Evolutionary conservation across 208 protist genomes (phyloP), one percentile per base, ranked within the genome.

Genomic region (Balamuthia mandrillaris): DNA sequence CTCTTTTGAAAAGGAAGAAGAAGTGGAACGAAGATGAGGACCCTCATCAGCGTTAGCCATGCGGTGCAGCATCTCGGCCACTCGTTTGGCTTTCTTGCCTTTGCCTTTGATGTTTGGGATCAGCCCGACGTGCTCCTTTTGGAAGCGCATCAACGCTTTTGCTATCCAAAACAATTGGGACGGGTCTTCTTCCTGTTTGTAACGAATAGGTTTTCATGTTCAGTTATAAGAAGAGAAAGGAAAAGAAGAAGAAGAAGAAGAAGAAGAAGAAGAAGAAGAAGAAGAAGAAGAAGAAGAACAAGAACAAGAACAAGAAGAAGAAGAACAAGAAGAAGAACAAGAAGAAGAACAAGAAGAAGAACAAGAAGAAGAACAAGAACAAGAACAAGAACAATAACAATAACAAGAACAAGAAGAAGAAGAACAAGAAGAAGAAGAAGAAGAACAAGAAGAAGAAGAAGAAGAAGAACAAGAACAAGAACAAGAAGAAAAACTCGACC

Each of bases 51-150:
- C 47, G 18, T 54, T 54, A 75, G 42, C 65, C 52, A 37, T 45
- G 27, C 42, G 35, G 65, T 54, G 65, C 18, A 75, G 65, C 65
- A 75, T 75, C 42, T 75, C 65, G 65, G 65, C 65, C 12, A 75
- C 65, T 18, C 42, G 27, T 44, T 75, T 4, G 42, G 65, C 65
- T 16, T 75, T 37, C 21, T 35, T 24, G 42, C 65, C 65, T 37
- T 44, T 37, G 41, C 65, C 65, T 24, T 75, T 75, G 35, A 75
- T 75, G 24, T 75, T 75, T 37, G 65, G 65, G 24, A 75, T 75
- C 27, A 54, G 65, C n/a, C 65, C 65, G n/a, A n/a, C n/a, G 24
- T 54, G 52, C 65, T 54, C 52, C 24, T 75, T 37, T 44, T 75
- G 65, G 24, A 75, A 75, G 14, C 24, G 45, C 65, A 75, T 75